Conservation (phyloP, 179 eudicot species). For the Vitellaria paradoxa region DNA sequence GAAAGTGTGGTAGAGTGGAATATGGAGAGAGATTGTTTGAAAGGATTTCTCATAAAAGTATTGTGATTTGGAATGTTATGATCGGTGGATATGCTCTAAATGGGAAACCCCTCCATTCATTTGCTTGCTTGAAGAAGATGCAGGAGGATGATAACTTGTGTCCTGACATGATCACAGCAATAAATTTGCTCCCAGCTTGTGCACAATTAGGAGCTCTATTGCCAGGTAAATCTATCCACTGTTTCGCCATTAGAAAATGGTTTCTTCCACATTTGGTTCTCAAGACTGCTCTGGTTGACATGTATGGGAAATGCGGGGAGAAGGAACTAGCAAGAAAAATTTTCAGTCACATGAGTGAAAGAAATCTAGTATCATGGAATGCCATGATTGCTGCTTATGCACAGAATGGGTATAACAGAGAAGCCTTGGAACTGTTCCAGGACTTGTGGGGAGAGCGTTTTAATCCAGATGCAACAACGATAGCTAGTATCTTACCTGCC, state of each 20-base stretch:
- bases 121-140: constrained; percentile 29
- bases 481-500: constrained; percentile 52
- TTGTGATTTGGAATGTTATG: constrained; percentile 70
- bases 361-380: constrained; percentile 58
- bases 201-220: constrained; percentile 42
- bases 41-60: constrained; percentile 27
- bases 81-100: constrained; percentile 50
- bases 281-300: constrained; percentile 61
- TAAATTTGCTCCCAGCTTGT: constrained; percentile 62
- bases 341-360: constrained; percentile 37
- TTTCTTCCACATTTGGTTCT: constrained; percentile 47
- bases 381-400: constrained; percentile 64
- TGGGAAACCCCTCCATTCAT: constrained; percentile 29
- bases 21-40: constrained; percentile 47
- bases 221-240: constrained; percentile 54
- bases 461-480: constrained; percentile 55
- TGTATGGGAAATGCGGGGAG: constrained; percentile 64
- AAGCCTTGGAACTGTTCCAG: constrained; percentile 46
- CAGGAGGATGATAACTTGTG: constrained; percentile 26
- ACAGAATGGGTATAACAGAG: constrained; percentile 39
- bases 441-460: constrained; percentile 27
- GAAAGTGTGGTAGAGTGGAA: constrained; percentile 51
- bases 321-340: constrained; percentile 32
- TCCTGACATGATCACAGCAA: constrained; percentile 56
- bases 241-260: constrained; percentile 41